Evolutionary conservation across 495 filamentous ascomycete species (phyloP).

Genomic region (Friedmanniomyces simplex): DNA sequence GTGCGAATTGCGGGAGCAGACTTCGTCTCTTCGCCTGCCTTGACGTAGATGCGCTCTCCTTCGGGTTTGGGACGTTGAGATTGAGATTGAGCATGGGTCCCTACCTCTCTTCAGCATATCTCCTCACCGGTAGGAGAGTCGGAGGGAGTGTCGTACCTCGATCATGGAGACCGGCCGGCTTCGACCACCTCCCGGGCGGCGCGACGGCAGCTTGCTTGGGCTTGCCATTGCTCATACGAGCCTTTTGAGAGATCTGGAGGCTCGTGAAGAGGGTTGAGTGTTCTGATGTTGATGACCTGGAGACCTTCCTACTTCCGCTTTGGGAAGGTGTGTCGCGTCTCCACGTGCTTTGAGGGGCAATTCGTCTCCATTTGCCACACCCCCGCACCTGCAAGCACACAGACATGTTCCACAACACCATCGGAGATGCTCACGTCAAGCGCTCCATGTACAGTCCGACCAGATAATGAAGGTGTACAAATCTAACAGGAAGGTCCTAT

Average conservation of each 20-base stretch:
- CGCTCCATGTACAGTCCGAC: too few species aligned
- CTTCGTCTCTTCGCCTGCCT: constrained; percentile 15
- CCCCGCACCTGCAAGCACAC: too few species aligned
- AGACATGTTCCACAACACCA: too few species aligned
- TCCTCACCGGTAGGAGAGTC: neutral
- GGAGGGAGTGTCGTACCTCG: constrained; percentile 4
- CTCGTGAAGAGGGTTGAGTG: too few species aligned
- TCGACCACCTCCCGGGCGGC: neutral
- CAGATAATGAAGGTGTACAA: too few species aligned
- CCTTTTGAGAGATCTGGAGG: too few species aligned
- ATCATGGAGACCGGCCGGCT: constrained; percentile 21
- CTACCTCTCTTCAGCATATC: constrained; percentile 3
- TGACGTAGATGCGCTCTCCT: neutral
- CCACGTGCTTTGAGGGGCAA: neutral
- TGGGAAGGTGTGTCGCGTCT: neutral
- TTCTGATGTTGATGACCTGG: neutral
- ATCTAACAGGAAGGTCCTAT: too few species aligned
- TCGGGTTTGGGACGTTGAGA: neutral
- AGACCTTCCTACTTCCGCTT: neutral
- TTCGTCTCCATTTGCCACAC: too few species aligned
- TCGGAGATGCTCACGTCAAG: too few species aligned
- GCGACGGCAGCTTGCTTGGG: constrained; percentile 17
- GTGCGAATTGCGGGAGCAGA: constrained; percentile 16
- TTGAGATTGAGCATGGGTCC: neutral
- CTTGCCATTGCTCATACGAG: constrained; percentile 14